phyloP scores from a whole-genome alignment of 2,329 filamentous ascomycete species.

The Pseudocercospora fuligena region DNA sequence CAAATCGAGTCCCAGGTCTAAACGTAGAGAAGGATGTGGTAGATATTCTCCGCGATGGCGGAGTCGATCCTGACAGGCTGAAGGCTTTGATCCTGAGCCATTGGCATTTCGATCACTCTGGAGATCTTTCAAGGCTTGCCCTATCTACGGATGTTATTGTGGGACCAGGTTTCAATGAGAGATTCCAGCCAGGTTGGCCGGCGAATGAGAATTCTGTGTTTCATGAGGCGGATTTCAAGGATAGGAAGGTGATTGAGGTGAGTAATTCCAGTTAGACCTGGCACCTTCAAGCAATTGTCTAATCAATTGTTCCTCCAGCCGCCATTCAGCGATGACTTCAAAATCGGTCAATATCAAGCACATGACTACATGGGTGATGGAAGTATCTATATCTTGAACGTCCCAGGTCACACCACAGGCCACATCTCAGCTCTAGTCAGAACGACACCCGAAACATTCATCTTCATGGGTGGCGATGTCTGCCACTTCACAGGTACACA shows the following conservation, averaged over 20 bases:
- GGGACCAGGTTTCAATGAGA: slow-evolving; percentile 57
- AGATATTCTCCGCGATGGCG: slow-evolving; percentile 43
- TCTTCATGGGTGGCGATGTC: slow-evolving; percentile 34
- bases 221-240: slow-evolving; percentile 29
- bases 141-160: slow-evolving; percentile 54
- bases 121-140: slow-evolving; percentile 56
- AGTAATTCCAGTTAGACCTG: background rate
- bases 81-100: slow-evolving; percentile 52
- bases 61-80: slow-evolving; percentile 40
- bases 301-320: slow-evolving; percentile 3
- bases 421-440: slow-evolving; percentile 33
- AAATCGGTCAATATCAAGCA: slow-evolving; percentile 48
- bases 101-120: slow-evolving; percentile 58
- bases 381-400: slow-evolving; percentile 49
- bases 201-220: slow-evolving; percentile 24
- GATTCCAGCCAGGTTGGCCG: slow-evolving; percentile 56
- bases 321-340: slow-evolving; percentile 31
- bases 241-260: slow-evolving; percentile 23
- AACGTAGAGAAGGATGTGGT: slow-evolving; percentile 37
- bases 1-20: slow-evolving; percentile 29
- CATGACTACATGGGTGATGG: slow-evolving; percentile 51
- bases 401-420: slow-evolving; percentile 31
- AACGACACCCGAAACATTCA: slow-evolving; percentile 31
- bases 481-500: slow-evolving; percentile 30
- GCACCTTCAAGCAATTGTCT: background rate